Conservation (phyloP, 78 protist genomes). For the Dictyostelium purpureum region DNA sequence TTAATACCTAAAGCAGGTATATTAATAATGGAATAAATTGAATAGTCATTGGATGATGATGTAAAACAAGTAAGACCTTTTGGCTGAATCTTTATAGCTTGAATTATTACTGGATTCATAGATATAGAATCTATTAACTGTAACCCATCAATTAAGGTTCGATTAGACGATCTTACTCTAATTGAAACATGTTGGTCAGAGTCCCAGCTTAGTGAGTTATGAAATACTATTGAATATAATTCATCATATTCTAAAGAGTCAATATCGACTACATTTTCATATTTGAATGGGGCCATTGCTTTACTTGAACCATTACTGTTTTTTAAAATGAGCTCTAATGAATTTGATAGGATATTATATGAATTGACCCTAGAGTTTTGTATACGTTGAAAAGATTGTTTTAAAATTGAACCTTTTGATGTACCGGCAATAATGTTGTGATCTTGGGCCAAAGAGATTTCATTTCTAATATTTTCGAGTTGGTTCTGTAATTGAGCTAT, state of each 20-base stretch:
- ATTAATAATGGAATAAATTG: neutral
- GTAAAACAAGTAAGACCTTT: neutral
- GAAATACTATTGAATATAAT: constrained; percentile 1
- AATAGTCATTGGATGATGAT: neutral
- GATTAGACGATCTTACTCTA: neutral
- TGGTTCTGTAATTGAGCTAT: neutral
- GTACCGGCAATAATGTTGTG: constrained; percentile 88
- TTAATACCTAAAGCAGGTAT: constrained; percentile 28
- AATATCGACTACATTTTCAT: neutral
- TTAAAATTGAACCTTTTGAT: constrained; percentile 45
- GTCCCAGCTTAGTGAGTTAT: constrained; percentile 18
- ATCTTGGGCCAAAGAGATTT: constrained; percentile 35
- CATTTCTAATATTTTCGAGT: neutral
- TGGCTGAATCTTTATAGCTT: neutral
- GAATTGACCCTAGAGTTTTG: constrained; percentile 1
- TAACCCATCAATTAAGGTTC: neutral
- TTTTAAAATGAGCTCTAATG: constrained; percentile 13
- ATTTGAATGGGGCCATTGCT: neutral
- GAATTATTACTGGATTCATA: neutral
- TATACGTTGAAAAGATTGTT: neutral
- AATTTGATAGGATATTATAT: neutral
- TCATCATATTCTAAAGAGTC: neutral
- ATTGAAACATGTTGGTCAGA: neutral
- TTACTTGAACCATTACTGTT: neutral
- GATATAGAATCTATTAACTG: neutral